A percentile compares a stretch with the other conserved stretches of the same genome.
These are phyloP conservation scores for Saccharomycopsis sp. DNA, from an alignment of 805 yeast species.

Conservation along the genomic window DNA sequence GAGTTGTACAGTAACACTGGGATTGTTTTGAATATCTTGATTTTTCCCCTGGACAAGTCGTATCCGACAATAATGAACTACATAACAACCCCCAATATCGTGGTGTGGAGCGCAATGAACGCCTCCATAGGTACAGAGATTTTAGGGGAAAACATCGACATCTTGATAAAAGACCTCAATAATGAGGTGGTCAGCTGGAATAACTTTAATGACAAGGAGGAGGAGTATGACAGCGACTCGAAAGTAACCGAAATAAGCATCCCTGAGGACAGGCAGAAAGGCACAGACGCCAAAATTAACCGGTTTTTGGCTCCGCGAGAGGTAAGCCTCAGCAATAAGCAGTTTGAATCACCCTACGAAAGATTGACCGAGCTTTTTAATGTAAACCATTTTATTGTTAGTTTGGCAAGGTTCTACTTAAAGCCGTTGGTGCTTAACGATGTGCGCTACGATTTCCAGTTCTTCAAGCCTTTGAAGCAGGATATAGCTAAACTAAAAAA, in stretches of 20 bases:
- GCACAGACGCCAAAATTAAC: constrained; percentile 21
- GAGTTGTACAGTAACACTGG: constrained; percentile 82
- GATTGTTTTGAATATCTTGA: constrained; percentile 73
- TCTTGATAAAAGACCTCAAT: constrained; percentile 55
- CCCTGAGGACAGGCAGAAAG: constrained; percentile 19
- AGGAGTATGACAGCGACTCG: constrained; percentile 18
- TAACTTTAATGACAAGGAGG: constrained; percentile 42
- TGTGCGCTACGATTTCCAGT: constrained; percentile 56
- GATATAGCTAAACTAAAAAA: constrained; percentile 32
- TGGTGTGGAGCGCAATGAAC: constrained; percentile 82
- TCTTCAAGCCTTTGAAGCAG: constrained; percentile 32
- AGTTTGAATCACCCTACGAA: constrained; percentile 69
- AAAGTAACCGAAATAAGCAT: constrained; percentile 2
- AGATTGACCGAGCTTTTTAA: constrained; percentile 87
- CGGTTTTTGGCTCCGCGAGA: constrained; percentile 40
- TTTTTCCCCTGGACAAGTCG: constrained; percentile 69
- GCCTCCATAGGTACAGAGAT: constrained; percentile 79
- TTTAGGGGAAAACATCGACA: constrained; percentile 43
- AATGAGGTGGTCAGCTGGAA: constrained; percentile 56
- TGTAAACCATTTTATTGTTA: constrained; percentile 87
- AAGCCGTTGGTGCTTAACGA: constrained; percentile 86
- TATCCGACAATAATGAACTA: constrained; percentile 76
- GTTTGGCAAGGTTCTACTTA: constrained; percentile 87
- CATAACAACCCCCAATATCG: constrained; percentile 87
- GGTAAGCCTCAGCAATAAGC: constrained; percentile 31